Evolutionary conservation across 1,139 yeast species (phyloP).

Genomic region (Magnusiomyces tetraspermus): DNA sequence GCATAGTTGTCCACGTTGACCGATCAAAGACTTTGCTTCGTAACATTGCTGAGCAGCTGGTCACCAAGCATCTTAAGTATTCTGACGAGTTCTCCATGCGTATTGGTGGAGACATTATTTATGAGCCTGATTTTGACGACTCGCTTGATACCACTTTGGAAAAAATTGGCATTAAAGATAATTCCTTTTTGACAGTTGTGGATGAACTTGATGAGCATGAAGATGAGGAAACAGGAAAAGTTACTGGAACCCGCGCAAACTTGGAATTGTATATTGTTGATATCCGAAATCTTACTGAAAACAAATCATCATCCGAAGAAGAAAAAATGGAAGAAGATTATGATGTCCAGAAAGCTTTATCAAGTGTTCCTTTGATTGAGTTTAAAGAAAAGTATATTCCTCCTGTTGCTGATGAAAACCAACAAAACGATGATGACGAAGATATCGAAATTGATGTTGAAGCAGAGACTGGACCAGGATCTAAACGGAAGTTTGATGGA

Average conservation of each 20-base stretch:
- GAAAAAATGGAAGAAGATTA: constrained; percentile 6
- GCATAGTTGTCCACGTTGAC: constrained; percentile 40
- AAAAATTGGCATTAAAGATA: constrained; percentile 49
- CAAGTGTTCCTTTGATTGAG: constrained; percentile 25
- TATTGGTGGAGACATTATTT: constrained; percentile 55
- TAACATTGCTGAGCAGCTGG: constrained; percentile 38
- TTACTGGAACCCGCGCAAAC: constrained; percentile 36
- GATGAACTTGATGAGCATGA: constrained; percentile 62
- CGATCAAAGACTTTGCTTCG: constrained; percentile 29
- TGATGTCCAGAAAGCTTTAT: constrained; percentile 8
- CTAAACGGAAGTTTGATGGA: constrained; percentile 8
- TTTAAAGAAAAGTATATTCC: constrained; percentile 28
- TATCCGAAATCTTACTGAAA: constrained; percentile 6
- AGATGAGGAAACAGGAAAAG: not conserved
- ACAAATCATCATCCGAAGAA: constrained; percentile 8
- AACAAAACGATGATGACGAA: constrained; percentile 11
- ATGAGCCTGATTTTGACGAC: constrained; percentile 86
- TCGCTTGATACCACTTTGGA: constrained; percentile 43
- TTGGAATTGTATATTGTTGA: constrained; percentile 52
- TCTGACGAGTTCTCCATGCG: constrained; percentile 59
- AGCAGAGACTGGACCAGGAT: constrained; percentile 1
- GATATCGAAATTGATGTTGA: constrained; percentile 9
- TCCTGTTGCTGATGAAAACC: constrained; percentile 15
- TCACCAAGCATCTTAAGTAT: constrained; percentile 45
- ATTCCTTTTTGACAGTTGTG: constrained; percentile 55